These are phyloP conservation scores for Penicillium maclennaniae DNA, from an alignment of 495 filamentous ascomycete species.

Conservation along the genomic window DNA sequence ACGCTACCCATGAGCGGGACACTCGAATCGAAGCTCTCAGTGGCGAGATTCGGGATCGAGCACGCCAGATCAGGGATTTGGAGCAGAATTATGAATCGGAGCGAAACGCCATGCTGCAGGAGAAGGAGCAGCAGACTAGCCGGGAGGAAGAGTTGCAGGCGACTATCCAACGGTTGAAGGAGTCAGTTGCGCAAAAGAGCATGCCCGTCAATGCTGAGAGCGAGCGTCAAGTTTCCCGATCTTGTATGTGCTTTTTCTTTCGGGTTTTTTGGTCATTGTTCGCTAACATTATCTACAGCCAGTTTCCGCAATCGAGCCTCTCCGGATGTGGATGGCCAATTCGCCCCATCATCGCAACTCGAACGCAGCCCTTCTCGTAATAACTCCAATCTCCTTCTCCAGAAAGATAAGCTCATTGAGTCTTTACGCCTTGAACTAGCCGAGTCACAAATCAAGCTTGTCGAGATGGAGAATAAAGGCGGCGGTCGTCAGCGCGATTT, in stretches of 20 bases:
- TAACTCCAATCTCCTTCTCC: slow-evolving; percentile 79
- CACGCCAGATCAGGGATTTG: slow-evolving; percentile 79
- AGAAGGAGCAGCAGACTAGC: slow-evolving; percentile 81
- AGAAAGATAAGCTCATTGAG: slow-evolving; percentile 96
- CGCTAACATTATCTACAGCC: slow-evolving; percentile 41
- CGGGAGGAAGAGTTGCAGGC: slow-evolving; percentile 85
- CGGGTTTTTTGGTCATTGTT: neutral
- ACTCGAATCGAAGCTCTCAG: slow-evolving; percentile 73
- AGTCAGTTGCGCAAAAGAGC: slow-evolving; percentile 71
- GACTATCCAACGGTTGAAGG: slow-evolving; percentile 86
- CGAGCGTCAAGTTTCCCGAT: slow-evolving; percentile 60
- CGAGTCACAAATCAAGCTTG: slow-evolving; percentile 90
- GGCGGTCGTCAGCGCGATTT: slow-evolving; percentile 81
- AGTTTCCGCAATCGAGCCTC: slow-evolving; percentile 51
- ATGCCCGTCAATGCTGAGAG: slow-evolving; percentile 56
- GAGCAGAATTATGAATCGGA: slow-evolving; percentile 88
- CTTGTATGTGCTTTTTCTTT: slow-evolving; percentile 52
- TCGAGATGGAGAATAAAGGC: slow-evolving; percentile 89
- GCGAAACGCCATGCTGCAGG: slow-evolving; percentile 78
- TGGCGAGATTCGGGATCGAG: slow-evolving; percentile 73
- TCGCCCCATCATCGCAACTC: slow-evolving; percentile 80
- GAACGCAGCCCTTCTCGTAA: slow-evolving; percentile 79
- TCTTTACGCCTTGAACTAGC: slow-evolving; percentile 86
- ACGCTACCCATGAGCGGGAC: slow-evolving; percentile 76
- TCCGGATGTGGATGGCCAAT: slow-evolving; percentile 60